Evolutionary conservation across 176 grass and related monocot species (phyloP), one percentile per base, ranked within the genome.

Genomic region (Hsuehochloa calcarea): DNA sequence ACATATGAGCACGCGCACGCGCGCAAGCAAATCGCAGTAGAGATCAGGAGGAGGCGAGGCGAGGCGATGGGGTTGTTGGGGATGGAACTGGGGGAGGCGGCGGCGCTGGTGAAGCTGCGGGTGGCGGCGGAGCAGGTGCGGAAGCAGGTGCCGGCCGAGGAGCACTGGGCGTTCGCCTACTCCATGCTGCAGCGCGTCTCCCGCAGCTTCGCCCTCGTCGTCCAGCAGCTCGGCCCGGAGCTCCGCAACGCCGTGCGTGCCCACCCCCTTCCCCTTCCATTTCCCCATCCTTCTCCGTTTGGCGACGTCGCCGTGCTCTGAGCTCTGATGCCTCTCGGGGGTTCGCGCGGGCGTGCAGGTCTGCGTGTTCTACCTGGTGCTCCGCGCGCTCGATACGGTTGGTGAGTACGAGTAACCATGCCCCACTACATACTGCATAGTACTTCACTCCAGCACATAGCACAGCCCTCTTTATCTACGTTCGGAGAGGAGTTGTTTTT

Each of bases 111-210:
- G 47, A 90, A 88, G 72, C 20, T 93, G 56, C 90, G 85, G 66
- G 82, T 85, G 77, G 85, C 85, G 52, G 76, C 78, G 71, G 76
- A n/a, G 25, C 75, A 77, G 37, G 75, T 83, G 80, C 68, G 71
- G 45, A 89, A 84, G 81, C 85, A 93, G 85, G 87, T 86, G 70
- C 81, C 91, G 31, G 27, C 71, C 26, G 91, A 86, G 82, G 85
- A 90, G 37, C 91, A 93, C 88, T 93, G 88, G 91, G 88, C 81
- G 63, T 93, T 93, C 91, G 78, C 81, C 77, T 93, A 93, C 72
- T 62, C 88, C 88, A 90, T 90, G 88, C 88, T 93, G 46, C 85
- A 85, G 38, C 81, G 77, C 39, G 91, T 93, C 58, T 93, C 91
- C 58, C 88, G 91, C 22, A 90, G 88, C 77, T 93, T 93, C 82